Conservation (phyloP, 2,329 filamentous ascomycete genomes). For the Fusarium sp. region DNA sequence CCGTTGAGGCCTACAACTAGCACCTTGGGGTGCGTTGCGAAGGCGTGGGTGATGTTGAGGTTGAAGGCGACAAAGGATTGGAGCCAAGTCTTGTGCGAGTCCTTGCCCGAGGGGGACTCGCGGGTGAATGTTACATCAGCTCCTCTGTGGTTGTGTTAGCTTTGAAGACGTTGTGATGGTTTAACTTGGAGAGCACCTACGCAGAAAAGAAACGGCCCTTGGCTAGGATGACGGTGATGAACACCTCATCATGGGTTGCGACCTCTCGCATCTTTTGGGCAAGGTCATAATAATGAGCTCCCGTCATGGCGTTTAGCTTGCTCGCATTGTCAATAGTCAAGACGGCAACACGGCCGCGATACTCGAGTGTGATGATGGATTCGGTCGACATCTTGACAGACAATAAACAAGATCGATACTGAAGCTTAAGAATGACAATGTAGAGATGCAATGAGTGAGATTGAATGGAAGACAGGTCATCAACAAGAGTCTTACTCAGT, state of each 20-base stretch:
- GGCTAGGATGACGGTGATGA: constrained; percentile 85
- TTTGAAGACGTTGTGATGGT: neutral
- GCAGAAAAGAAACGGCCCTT: constrained; percentile 90
- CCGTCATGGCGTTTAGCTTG: constrained; percentile 87
- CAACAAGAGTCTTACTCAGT: neutral
- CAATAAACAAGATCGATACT: neutral
- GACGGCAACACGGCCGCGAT: constrained; percentile 66
- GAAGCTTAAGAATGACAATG: neutral
- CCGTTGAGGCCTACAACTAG: constrained; percentile 93
- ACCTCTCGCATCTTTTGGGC: constrained; percentile 80
- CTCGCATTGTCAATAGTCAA: constrained; percentile 87
- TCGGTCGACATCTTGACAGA: constrained; percentile 28
- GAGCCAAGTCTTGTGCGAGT: constrained; percentile 68
- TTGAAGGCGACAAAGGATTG: constrained; percentile 84
- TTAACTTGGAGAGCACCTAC: constrained; percentile 62
- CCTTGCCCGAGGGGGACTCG: constrained; percentile 51
- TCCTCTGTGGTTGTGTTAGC: constrained; percentile 65
- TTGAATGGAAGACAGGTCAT: neutral
- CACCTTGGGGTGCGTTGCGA: constrained; percentile 94
- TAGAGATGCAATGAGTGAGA: neutral
- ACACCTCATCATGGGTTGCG: constrained; percentile 82
- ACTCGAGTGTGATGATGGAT: constrained; percentile 53
- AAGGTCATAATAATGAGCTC: constrained; percentile 81
- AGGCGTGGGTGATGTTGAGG: constrained; percentile 88
- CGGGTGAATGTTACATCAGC: constrained; percentile 77